These are phyloP conservation scores for Phyllosticta ampelicida DNA, from an alignment of 2,329 filamentous ascomycete genomes.

Conservation along the genomic window DNA sequence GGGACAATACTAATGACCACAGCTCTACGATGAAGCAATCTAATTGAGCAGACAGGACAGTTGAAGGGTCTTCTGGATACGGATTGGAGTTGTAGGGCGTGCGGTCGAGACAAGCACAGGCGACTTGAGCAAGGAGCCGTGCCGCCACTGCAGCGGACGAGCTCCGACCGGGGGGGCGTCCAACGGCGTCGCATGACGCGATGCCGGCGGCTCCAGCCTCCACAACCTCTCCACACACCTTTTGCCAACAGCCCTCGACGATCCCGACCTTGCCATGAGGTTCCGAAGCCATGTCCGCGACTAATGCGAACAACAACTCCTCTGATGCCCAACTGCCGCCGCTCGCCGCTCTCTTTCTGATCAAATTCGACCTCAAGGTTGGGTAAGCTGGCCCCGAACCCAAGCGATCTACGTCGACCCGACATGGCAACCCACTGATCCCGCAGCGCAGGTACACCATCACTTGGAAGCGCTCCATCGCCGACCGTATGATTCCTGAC, in stretches of 20 bases:
- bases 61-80: background rate
- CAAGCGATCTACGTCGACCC: background rate
- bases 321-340: conserved; percentile 19
- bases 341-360: conserved; percentile 74
- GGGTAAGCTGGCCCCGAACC: conserved; percentile 46
- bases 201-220: conserved; percentile 2
- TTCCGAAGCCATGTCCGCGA: conserved; percentile 10
- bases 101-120: background rate
- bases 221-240: background rate
- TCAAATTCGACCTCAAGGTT: conserved; percentile 85
- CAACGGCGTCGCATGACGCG: conserved; percentile 8
- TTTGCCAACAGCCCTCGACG: background rate
- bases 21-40: background rate
- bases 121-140: background rate
- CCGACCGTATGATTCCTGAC: conserved; percentile 44
- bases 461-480: conserved; percentile 67
- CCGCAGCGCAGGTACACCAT: conserved; percentile 55
- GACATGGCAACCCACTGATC: background rate
- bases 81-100: background rate
- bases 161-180: background rate
- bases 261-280: conserved; percentile 8
- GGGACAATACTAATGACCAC: background rate
- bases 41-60: background rate
- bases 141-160: background rate
- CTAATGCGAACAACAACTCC: conserved; percentile 8